These are phyloP conservation scores for Colletotrichum tabaci DNA, from an alignment of 2,329 filamentous ascomycete genomes.

Conservation along the genomic window DNA sequence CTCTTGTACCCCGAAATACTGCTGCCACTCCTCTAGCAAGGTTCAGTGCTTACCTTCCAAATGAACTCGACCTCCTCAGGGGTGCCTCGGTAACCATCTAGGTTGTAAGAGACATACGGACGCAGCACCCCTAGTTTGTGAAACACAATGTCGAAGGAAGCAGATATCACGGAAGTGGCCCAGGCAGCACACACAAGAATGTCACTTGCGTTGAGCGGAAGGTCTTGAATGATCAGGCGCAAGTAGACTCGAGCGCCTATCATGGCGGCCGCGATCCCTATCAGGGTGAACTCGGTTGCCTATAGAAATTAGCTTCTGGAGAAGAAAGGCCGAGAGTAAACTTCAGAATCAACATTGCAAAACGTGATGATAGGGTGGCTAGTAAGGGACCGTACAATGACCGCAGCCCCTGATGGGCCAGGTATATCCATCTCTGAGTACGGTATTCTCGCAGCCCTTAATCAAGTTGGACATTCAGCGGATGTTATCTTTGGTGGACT, in stretches of 20 bases:
- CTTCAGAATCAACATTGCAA: too few relatives aligned
- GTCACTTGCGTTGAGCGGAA: conserved; percentile 5
- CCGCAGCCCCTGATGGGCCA: neutral
- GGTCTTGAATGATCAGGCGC: conserved; percentile 1
- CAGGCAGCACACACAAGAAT: neutral
- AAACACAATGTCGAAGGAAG: conserved; percentile 8
- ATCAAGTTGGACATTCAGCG: neutral
- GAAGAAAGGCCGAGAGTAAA: too few relatives aligned
- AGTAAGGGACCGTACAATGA: neutral
- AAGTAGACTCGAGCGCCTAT: conserved; percentile 9
- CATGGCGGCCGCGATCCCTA: neutral
- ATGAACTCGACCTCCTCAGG: neutral
- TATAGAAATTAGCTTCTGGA: neutral
- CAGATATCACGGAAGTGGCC: neutral
- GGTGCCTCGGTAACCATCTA: neutral
- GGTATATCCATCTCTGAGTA: neutral
- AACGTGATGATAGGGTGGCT: too few relatives aligned
- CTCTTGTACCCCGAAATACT: too few relatives aligned
- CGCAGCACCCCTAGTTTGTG: neutral
- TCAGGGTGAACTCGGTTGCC: neutral
- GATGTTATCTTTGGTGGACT: neutral
- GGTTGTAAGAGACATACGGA: neutral
- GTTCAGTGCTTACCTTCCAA: conserved; percentile 8
- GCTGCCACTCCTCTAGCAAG: too few relatives aligned
- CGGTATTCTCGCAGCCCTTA: too few relatives aligned